A percentile compares a stretch with the other conserved stretches of the same genome.
These are phyloP conservation scores for Corylus americana DNA, from an alignment of 306 rosid species.

Conservation along the genomic window DNA sequence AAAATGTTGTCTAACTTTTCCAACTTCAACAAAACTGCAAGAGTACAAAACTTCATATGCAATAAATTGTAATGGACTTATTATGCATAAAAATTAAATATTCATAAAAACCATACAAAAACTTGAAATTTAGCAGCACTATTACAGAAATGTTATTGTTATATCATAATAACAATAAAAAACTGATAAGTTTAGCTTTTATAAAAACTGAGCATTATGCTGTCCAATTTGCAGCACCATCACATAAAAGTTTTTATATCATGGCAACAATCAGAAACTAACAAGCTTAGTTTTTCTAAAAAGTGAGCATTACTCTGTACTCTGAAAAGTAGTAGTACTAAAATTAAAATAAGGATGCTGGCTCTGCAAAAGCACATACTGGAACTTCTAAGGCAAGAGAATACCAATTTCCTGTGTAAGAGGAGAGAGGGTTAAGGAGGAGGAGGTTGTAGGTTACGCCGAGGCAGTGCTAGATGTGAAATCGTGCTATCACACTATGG, in stretches of 20 bases:
- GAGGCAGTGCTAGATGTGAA: too few relatives aligned
- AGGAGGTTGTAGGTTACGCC: too few relatives aligned
- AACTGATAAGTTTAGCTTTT: neutral
- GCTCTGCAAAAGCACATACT: neutral
- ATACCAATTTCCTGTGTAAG: neutral
- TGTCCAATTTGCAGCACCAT: neutral
- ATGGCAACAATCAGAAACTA: neutral
- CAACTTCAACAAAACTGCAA: conserved; percentile 70
- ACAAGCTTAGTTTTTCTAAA: neutral
- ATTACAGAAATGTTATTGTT: neutral
- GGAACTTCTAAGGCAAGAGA: neutral
- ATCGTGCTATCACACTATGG: too few relatives aligned
- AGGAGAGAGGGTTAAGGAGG: neutral
- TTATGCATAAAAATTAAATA: neutral
- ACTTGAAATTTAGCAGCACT: neutral
- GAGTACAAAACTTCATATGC: conserved; percentile 39
- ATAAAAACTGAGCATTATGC: neutral
- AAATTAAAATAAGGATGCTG: neutral
- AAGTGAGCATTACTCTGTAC: neutral
- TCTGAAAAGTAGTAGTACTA: neutral
- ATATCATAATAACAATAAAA: neutral
- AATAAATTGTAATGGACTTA: conserved; percentile 38
- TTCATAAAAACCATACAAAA: neutral
- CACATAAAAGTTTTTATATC: neutral
- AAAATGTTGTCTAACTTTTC: conserved; percentile 41